Base-by-base conservation (phyloP, 306 rosid genomes). In the Nissolia schottii region DNA sequence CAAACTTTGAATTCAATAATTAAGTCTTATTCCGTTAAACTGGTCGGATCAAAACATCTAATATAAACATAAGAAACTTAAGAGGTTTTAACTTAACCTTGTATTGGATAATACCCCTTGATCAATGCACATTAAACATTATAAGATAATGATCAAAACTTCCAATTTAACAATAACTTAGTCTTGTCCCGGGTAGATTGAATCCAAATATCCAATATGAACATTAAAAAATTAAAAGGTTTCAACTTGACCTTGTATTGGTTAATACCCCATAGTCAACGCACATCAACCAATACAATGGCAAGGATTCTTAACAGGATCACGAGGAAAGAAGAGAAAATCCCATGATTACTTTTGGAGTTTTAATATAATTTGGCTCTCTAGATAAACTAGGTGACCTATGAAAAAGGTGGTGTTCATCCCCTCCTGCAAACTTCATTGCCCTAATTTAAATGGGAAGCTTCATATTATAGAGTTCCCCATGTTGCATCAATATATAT, bases 111-210 rank as follows among this genome's bases (percentile, higher is more conserved):
- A 54, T 28, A 13, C 66, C 78, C 71, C 46, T 1, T 23, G 35
- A 78, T 78, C 67, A 79, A 75, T 32, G 45, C 84, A 72, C 73
- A 73, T 70, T 46, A 76, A 79, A 74, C 85, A 78, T 19, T 78
- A 60, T 77, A 71, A 29, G 61, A 32, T 81, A 74, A 70, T n/a
- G n/a, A n/a, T n/a, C n/a, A n/a, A n/a, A n/a, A n/a, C n/a, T n/a
- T n/a, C n/a, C n/a, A n/a, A n/a, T n/a, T n/a, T n/a, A n/a, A n/a
- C n/a, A n/a, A n/a, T n/a, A n/a, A n/a, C n/a, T n/a, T n/a, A n/a
- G n/a, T n/a, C n/a, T n/a, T n/a, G n/a, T n/a, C n/a, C n/a, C n/a
- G n/a, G n/a, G n/a, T n/a, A n/a, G n/a, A n/a, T n/a, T 62, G 73
- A 10, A 37, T 37, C 3, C 43, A 37, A 37, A 37, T 14, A 8